Evolutionary conservation across 2,329 filamentous ascomycete species (phyloP).

Genomic region (Cercospora sojina): DNA sequence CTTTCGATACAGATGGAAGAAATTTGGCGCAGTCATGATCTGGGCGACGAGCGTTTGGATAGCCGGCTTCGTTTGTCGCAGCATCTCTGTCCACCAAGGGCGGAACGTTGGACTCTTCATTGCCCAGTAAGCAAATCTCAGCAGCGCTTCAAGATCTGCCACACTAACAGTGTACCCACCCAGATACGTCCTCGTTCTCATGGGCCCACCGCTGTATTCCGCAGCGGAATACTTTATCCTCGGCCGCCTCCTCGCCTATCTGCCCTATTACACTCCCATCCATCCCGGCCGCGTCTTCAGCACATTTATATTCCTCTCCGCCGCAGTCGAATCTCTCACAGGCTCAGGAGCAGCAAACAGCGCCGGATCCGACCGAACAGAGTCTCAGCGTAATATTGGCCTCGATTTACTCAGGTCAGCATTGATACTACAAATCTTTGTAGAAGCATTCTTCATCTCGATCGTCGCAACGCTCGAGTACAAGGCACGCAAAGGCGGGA

Average conservation of each 20-base stretch:
- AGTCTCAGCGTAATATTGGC: slow-evolving; percentile 43
- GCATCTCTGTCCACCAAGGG: slow-evolving; percentile 54
- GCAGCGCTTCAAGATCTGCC: no score
- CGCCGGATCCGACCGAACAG: slow-evolving; percentile 44
- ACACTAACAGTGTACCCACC: neutral
- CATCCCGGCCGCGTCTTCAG: slow-evolving; percentile 61
- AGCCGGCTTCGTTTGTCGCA: slow-evolving; percentile 56
- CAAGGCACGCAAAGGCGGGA: slow-evolving; percentile 40
- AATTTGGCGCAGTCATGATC: slow-evolving; percentile 29
- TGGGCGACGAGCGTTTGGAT: slow-evolving; percentile 38
- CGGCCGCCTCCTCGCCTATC: slow-evolving; percentile 60
- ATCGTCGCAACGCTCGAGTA: slow-evolving; percentile 49
- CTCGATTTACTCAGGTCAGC: slow-evolving; percentile 51
- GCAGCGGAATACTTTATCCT: slow-evolving; percentile 63
- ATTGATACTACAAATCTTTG: slow-evolving; percentile 51
- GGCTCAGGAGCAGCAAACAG: slow-evolving; percentile 52
- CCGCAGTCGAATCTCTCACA: slow-evolving; percentile 53
- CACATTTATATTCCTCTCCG: slow-evolving; percentile 55
- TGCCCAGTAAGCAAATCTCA: slow-evolving; percentile 34
- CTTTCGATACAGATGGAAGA: slow-evolving; percentile 29
- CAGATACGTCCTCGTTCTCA: slow-evolving; percentile 39
- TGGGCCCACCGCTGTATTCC: slow-evolving; percentile 57
- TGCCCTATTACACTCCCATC: slow-evolving; percentile 59
- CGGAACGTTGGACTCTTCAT: slow-evolving; percentile 44
- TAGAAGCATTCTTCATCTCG: slow-evolving; percentile 52